These are phyloP conservation scores for Carnegiea gigantea DNA, from an alignment of 179 eudicot species.

Conservation along the genomic window DNA sequence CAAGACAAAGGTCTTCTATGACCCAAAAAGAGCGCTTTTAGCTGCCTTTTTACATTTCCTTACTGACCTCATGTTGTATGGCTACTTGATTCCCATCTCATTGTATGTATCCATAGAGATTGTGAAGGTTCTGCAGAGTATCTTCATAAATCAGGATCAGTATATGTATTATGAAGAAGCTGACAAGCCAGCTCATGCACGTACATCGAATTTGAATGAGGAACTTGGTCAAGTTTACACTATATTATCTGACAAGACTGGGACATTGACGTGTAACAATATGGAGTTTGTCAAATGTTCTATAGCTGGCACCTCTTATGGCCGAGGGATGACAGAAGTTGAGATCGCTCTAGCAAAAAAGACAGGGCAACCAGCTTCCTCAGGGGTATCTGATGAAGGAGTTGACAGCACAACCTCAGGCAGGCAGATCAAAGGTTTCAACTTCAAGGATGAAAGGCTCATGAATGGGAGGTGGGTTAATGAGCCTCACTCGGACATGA, in stretches of 20 bases:
- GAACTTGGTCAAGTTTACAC: constrained; percentile 68
- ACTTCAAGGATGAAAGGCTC: constrained; percentile 43
- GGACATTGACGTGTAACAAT: constrained; percentile 50
- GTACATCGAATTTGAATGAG: constrained; percentile 61
- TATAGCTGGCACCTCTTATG: constrained; percentile 48
- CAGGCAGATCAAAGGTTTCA: constrained; percentile 41
- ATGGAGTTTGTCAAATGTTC: constrained; percentile 55
- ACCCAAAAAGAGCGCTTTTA: constrained; percentile 40
- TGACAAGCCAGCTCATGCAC: constrained; percentile 53
- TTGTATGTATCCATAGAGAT: constrained; percentile 55
- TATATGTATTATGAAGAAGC: constrained; percentile 51
- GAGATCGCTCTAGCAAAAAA: constrained; percentile 40
- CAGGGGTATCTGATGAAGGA: constrained; percentile 1
- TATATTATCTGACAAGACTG: constrained; percentile 59
- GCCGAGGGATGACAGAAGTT: constrained; percentile 46
- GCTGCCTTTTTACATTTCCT: constrained; percentile 48
- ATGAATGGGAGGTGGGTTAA: constrained; percentile 42
- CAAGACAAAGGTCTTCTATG: constrained; percentile 29
- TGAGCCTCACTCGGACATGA: constrained; percentile 32
- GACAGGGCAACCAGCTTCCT: constrained; percentile 24
- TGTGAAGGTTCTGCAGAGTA: constrained; percentile 54
- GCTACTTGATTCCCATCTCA: constrained; percentile 57
- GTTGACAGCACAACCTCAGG: constrained; percentile 8
- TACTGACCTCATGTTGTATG: constrained; percentile 50
- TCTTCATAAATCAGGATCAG: constrained; percentile 49